Evolutionary conservation across 352 stramenopile genomes (phyloP).

Genomic region (Pythium utonaiense): DNA sequence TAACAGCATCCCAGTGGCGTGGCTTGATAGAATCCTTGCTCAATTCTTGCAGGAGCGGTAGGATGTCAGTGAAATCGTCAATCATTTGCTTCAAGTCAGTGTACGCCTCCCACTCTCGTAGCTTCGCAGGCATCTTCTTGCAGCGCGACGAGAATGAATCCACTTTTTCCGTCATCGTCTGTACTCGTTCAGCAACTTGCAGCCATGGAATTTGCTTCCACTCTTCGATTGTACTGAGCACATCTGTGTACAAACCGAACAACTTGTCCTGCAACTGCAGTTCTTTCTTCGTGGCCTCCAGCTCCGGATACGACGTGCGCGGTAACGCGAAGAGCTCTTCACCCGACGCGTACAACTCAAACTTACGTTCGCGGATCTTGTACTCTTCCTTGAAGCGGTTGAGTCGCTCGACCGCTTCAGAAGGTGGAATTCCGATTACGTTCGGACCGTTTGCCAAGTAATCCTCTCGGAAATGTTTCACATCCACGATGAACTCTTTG

Average conservation of each 20-base stretch:
- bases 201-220: slow-evolving; percentile 97
- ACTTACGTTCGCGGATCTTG: slow-evolving; percentile 97
- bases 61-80: slow-evolving; percentile 96
- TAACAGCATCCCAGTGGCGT: slow-evolving; percentile 97
- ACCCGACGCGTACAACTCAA: slow-evolving; percentile 94
- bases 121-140: slow-evolving; percentile 96
- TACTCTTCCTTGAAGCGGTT: slow-evolving; percentile 98
- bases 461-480: slow-evolving; percentile 94
- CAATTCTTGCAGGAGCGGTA: slow-evolving; percentile 95
- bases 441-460: slow-evolving; percentile 97
- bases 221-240: slow-evolving; percentile 95
- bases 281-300: slow-evolving; percentile 98
- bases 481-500: slow-evolving; percentile 95
- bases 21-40: slow-evolving; percentile 96
- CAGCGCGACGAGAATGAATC: slow-evolving; percentile 94
- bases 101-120: slow-evolving; percentile 97
- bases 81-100: slow-evolving; percentile 96
- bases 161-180: slow-evolving; percentile 96
- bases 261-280: slow-evolving; percentile 92
- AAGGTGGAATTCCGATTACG: slow-evolving; percentile 95
- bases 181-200: slow-evolving; percentile 91
- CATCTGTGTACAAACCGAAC: slow-evolving; percentile 97
- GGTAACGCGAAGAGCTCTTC: slow-evolving; percentile 97
- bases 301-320: slow-evolving; percentile 94
- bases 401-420: slow-evolving; percentile 95